Evolutionary conservation across 352 stramenopile species (phyloP), one percentile per base, ranked within the genome.

Genomic region (Phytophthora citricola): DNA sequence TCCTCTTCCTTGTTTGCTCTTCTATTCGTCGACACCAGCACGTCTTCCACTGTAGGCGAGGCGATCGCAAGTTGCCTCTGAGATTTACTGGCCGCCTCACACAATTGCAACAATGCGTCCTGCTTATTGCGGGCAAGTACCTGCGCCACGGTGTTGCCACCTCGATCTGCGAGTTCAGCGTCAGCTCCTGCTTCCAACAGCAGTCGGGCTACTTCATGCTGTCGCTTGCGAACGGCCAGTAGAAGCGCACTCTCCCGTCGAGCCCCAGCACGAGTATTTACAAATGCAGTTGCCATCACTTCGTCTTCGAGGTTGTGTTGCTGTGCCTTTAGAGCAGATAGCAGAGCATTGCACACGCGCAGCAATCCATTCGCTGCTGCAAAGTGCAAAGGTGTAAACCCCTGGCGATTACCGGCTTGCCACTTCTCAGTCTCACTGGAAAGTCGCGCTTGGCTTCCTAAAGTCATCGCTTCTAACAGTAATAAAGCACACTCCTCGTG

Each of bases 321-420:
- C 10, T 75, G 51, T 58, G 69, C 71, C 27, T 75, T 66, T 27
- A 92, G 58, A 15, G 55, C 46, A 9, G 68, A 32, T 29, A 89
- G 38, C 59, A 91, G 71, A 14, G 43, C 58, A 34, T 78, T 58
- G 14, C 67, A 79, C 5, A 78, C 69, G 1, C 17, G 22, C 9
- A 75, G 29, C 12, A 90, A 63, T 2, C 79, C 79, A 47, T 90
- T 76, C 10, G 66, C 63, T 0, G 83, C 73, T 20, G 79, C 79
- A 65, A 78, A 87, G 46, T 92, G 85, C 48, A 94, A 70, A 11
- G 83, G 69, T 14, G 85, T 88, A 58, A 89, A 78, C 0, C 82
- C 82, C 26, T 90, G 78, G 12, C 40, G 49, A 50, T 91, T 91
- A 0, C 67, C 43, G 45, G 63, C 52, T 73, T 86, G 81, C 79